phyloP scores from a whole-genome alignment of 1,284 basidiomycete genomes.

The Coriolopsis trogii region DNA sequence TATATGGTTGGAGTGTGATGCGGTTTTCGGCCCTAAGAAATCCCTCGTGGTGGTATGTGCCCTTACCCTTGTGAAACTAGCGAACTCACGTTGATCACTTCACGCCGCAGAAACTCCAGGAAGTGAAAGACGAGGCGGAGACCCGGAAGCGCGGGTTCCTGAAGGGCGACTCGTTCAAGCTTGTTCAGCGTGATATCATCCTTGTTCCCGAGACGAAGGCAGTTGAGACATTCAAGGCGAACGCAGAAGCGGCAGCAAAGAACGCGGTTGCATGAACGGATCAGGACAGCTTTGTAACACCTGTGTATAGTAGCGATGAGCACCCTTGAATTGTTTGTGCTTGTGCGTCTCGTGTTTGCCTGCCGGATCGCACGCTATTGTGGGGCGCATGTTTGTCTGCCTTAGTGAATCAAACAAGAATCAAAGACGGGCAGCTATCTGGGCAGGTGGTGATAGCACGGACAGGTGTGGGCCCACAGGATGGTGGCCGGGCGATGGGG shows the following conservation, averaged over 20 bases:
- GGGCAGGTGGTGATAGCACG: slow-evolving; percentile 11
- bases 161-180: slow-evolving; percentile 59
- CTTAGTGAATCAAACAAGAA: neutral
- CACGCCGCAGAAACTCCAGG: slow-evolving; percentile 45
- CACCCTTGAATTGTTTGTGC: slow-evolving; percentile 8
- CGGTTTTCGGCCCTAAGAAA: slow-evolving; percentile 80
- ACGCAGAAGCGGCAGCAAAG: slow-evolving; percentile 31
- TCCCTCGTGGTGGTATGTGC: slow-evolving; percentile 56
- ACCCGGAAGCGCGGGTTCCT: slow-evolving; percentile 65
- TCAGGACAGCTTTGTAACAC: neutral
- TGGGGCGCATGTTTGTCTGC: slow-evolving; percentile 5
- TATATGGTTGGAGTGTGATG: slow-evolving; percentile 65
- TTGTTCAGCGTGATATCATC: slow-evolving; percentile 63
- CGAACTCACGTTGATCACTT: neutral
- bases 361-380: slow-evolving; percentile 13
- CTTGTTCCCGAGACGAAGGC: slow-evolving; percentile 59
- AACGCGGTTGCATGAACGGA: slow-evolving; percentile 14
- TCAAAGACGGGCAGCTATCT: neutral
- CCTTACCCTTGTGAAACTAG: slow-evolving; percentile 8
- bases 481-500: slow-evolving; percentile 6
- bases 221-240: slow-evolving; percentile 33
- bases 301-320: neutral
- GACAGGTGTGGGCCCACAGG: slow-evolving; percentile 11
- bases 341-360: slow-evolving; percentile 15
- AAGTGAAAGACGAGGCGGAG: slow-evolving; percentile 54